A percentile compares a stretch with the other conserved stretches of the same genome.
phyloP scores from a whole-genome alignment of 306 rosid species.

The Lathyrus sativus region DNA sequence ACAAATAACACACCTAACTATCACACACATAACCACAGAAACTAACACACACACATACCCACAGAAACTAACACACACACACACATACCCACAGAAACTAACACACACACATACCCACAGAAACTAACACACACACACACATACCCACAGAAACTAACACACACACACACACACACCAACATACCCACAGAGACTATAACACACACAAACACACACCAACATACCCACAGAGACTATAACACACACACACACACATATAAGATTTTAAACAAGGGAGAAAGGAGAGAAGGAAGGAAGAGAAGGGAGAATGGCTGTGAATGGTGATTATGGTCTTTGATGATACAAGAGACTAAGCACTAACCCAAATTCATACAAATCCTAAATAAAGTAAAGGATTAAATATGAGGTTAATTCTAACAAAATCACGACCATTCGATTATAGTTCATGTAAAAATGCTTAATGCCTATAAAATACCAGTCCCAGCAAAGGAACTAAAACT shows the following conservation, averaged over 20 bases:
- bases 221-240: background rate
- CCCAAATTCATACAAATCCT: background rate
- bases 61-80: background rate
- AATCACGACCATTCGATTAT: background rate
- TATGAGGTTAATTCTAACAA: background rate
- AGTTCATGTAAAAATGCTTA: constrained; percentile 1
- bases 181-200: background rate
- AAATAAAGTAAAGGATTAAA: background rate
- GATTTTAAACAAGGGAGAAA: background rate
- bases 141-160: background rate
- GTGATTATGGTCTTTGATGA: background rate
- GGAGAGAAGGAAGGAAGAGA: background rate
- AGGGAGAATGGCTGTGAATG: constrained; percentile 1
- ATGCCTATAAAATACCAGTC: background rate
- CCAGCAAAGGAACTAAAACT: constrained; percentile 4
- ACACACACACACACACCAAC: background rate
- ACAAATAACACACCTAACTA: background rate
- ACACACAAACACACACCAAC: background rate
- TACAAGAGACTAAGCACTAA: constrained; percentile 15
- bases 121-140: background rate
- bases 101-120: background rate
- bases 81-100: background rate
- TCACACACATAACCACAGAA: background rate
- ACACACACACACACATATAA: background rate
- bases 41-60: background rate